These are phyloP conservation scores for Boletus sensibilis DNA, from an alignment of 768 basidiomycete genomes.

Conservation along the genomic window DNA sequence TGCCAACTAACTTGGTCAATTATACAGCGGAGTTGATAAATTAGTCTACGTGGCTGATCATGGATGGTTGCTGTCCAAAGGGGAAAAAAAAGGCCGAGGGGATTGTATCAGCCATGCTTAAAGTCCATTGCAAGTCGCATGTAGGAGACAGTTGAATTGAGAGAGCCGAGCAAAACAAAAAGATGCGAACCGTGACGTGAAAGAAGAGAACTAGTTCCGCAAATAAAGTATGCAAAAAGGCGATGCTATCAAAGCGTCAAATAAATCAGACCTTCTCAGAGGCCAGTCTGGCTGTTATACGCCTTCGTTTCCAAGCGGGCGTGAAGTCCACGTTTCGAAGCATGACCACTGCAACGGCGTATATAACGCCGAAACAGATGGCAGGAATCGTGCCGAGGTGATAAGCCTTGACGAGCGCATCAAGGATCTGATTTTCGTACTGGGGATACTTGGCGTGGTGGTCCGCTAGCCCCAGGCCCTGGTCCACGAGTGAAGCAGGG, in stretches of 20 bases:
- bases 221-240: conserved; percentile 24
- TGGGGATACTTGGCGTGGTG: conserved; percentile 31
- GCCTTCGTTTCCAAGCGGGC: conserved; percentile 33
- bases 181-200: not conserved
- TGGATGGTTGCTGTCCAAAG: not conserved
- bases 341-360: conserved; percentile 31
- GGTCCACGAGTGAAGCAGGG: conserved; percentile 29
- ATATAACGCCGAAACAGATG: conserved; percentile 33
- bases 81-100: not conserved
- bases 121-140: conserved; percentile 15
- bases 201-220: conserved; percentile 6
- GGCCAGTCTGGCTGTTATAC: conserved; percentile 27
- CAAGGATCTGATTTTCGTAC: conserved; percentile 32
- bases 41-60: conserved; percentile 20
- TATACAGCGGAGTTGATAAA: conserved; percentile 14
- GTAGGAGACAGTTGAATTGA: not conserved
- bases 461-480: conserved; percentile 34
- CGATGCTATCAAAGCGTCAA: conserved; percentile 16
- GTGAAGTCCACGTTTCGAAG: conserved; percentile 34
- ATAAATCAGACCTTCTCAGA: conserved; percentile 21
- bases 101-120: not conserved
- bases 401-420: conserved; percentile 35
- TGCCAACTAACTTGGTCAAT: not conserved
- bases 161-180: not conserved
- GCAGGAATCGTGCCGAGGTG: conserved; percentile 35